These are phyloP conservation scores for Amphibolis antarctica DNA, from an alignment of 106 monocot genomes.

Conservation along the genomic window DNA sequence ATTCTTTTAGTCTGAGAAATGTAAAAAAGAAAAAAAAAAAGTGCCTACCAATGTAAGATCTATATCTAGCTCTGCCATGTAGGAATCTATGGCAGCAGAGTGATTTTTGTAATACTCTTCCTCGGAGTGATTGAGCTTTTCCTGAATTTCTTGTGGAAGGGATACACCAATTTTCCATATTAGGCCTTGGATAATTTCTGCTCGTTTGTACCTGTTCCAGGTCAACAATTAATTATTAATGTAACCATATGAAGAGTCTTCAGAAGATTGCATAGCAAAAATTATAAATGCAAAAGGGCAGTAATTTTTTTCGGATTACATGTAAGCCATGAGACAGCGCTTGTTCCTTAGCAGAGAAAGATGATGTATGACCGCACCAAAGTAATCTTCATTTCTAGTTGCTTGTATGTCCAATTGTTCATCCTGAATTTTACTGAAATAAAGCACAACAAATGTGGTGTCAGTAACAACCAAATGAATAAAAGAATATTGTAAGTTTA, in stretches of 20 bases:
- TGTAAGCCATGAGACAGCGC: conserved; percentile 89
- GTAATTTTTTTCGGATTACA: conserved; percentile 25
- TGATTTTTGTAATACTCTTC: conserved; percentile 89
- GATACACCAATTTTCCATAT: conserved; percentile 80
- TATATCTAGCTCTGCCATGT: conserved; percentile 74
- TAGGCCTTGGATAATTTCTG: conserved; percentile 69
- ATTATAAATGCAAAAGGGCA: background rate
- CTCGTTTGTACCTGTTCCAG: conserved; percentile 64
- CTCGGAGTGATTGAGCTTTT: conserved; percentile 72
- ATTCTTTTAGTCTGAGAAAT: too few relatives aligned
- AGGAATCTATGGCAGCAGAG: conserved; percentile 68
- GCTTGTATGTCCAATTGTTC: conserved; percentile 66
- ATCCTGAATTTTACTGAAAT: conserved; percentile 56
- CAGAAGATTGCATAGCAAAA: background rate
- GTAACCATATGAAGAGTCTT: background rate
- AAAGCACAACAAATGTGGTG: too few relatives aligned
- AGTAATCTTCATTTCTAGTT: conserved; percentile 85
- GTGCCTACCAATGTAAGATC: conserved; percentile 80
- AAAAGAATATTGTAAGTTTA: background rate
- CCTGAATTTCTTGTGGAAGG: conserved; percentile 83
- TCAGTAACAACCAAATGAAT: background rate
- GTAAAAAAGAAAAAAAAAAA: background rate
- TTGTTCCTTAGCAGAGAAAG: conserved; percentile 81
- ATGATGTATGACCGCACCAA: conserved; percentile 80
- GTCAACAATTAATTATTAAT: background rate